Conservation (phyloP, 352 stramenopile genomes). For the Plasmopara viticola region DNA sequence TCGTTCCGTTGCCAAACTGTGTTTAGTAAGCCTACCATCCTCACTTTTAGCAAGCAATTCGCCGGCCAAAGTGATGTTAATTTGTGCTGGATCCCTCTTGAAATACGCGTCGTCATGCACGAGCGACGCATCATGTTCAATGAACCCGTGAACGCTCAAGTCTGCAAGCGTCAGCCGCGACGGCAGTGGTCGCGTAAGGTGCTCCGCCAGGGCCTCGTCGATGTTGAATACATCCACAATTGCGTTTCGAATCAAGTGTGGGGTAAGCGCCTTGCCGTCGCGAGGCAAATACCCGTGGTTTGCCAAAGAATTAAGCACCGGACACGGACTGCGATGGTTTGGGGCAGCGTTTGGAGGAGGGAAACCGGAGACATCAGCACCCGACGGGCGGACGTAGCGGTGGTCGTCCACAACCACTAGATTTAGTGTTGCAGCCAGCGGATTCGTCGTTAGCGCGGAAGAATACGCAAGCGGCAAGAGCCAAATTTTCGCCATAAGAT, state of each 20-base stretch:
- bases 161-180: conserved; percentile 43
- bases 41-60: conserved; percentile 31
- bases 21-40: conserved; percentile 33
- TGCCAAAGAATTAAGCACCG: conserved; percentile 58
- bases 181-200: conserved; percentile 29
- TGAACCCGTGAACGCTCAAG: conserved; percentile 52
- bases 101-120: conserved; percentile 60
- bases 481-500: too few relatives aligned
- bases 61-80: conserved; percentile 45
- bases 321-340: conserved; percentile 56
- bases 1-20: conserved; percentile 33
- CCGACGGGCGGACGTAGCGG: conserved; percentile 37
- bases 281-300: conserved; percentile 66
- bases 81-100: conserved; percentile 28
- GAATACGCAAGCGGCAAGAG: neutral
- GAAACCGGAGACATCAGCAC: conserved; percentile 34
- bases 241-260: conserved; percentile 27
- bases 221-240: conserved; percentile 49
- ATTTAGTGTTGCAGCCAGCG: neutral
- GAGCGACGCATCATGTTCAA: conserved; percentile 54
- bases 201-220: conserved; percentile 27
- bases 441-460: neutral
- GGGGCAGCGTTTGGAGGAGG: conserved; percentile 28
- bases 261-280: conserved; percentile 47
- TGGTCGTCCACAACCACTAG: conserved; percentile 8